These are phyloP conservation scores for Teunomyces gatunensis DNA, from an alignment of 805 yeast species.

Conservation along the genomic window DNA sequence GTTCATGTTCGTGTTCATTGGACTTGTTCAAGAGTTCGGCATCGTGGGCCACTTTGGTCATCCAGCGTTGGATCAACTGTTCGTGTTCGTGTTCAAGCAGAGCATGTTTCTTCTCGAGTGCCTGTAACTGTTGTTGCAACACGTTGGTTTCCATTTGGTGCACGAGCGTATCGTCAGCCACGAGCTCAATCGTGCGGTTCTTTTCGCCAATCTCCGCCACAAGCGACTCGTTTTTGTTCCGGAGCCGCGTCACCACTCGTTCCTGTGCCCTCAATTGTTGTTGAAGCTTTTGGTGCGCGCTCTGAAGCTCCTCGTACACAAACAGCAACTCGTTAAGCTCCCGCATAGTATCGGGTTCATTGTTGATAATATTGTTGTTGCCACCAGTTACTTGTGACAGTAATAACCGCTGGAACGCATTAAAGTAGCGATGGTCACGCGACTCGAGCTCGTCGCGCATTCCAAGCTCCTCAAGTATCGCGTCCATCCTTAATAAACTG, in stretches of 20 bases:
- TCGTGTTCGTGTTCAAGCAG: conserved; percentile 46
- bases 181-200: conserved; percentile 53
- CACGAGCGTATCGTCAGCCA: conserved; percentile 68
- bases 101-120: conserved; percentile 20
- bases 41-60: conserved; percentile 46
- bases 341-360: conserved; percentile 1
- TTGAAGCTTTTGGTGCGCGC: conserved; percentile 1
- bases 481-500: conserved; percentile 11
- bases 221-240: conserved; percentile 19
- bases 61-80: conserved; percentile 46
- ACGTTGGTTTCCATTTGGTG: conserved; percentile 57
- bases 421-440: conserved; percentile 27
- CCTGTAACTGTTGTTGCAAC: conserved; percentile 32
- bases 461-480: conserved; percentile 22
- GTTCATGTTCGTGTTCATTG: conserved; percentile 23
- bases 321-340: conserved; percentile 8
- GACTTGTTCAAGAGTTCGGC: conserved; percentile 58
- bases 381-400: conserved; percentile 10
- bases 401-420: conserved; percentile 32
- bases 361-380: conserved; percentile 1
- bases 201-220: conserved; percentile 40
- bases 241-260: conserved; percentile 16
- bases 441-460: conserved; percentile 33
- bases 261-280: conserved; percentile 14
- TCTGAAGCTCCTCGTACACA: conserved; percentile 4